Base-by-base conservation (phyloP, 371 early-diverging fungal species). In the Chytridiales sp. region DNA sequence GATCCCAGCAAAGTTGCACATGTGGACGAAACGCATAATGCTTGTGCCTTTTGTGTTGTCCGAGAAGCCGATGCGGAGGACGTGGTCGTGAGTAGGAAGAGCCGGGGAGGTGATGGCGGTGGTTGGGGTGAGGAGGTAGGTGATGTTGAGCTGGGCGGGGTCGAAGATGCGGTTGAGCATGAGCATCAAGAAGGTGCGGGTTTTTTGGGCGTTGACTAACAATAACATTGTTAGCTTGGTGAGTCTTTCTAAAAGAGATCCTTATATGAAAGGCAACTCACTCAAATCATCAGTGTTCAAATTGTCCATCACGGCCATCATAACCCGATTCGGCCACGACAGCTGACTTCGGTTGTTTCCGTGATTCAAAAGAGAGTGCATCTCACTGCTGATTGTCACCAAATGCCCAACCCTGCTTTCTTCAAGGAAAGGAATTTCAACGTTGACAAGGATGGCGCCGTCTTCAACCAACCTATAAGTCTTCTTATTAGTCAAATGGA, bases 1-100 rank as follows among this genome's bases (percentile, higher is more conserved):
- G 44, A 86, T 71, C 22, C 90, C 91, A 0, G 83, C 75, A 21
- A 88, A 74, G 62, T 88, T 90, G 21, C 82, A 85, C 63, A 88
- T 60, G 50, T 68, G 73, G 48, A 78, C 69, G 61, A 72, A 90
- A 26, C 74, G 74, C 84, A 87, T 85, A 11, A 73, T 69, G 53
- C 80, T 74, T 3, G 70, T 57, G 1, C 69, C 78, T 43, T 75
- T 56, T 24, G 72, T 61, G 13, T 77, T 73, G 69, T 90, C 79
- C 4, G 73, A 66, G 63, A 79, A 75, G 24, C 88, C 90, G 60
- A 74, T 63, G 0, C 61, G 30, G 13, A 73, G 40, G 0, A 83
- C 79, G 4, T 72, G 73, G 13, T 74, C 47, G 5, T 30, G 46
- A 2, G 54, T 17, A 4, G 80, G 75, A 42, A 87, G 75, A 22